Percentiles rank a stretch among this genome's conserved stretches.
Evolutionary conservation across 2,329 filamentous ascomycete species (phyloP).

Genomic region (Exophiala phaeomuriformis): DNA sequence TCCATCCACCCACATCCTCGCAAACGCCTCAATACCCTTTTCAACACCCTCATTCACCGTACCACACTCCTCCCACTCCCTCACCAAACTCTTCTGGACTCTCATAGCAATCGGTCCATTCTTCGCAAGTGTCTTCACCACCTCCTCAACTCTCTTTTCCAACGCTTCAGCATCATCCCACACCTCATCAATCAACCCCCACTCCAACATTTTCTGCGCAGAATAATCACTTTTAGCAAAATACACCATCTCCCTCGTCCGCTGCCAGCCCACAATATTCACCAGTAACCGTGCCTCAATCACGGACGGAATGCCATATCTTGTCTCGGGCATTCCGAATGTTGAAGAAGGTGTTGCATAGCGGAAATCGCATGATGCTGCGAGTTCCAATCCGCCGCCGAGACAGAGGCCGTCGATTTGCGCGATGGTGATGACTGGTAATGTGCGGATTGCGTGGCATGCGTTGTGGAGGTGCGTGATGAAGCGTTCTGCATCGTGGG

Average conservation of each 20-base stretch:
- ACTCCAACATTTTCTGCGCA: neutral
- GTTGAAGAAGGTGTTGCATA: constrained; percentile 7
- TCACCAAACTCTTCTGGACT: constrained; percentile 21
- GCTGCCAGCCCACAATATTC: constrained; percentile 26
- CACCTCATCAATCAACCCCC: constrained; percentile 19
- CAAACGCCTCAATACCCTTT: constrained; percentile 29
- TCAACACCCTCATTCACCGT: constrained; percentile 25
- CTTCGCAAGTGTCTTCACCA: neutral
- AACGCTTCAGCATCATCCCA: neutral
- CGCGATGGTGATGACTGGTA: constrained; percentile 5
- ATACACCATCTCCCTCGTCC: constrained; percentile 20
- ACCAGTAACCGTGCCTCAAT: constrained; percentile 22
- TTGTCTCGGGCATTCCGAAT: constrained; percentile 25
- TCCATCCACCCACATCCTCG: constrained; percentile 12
- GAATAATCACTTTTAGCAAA: constrained; percentile 5
- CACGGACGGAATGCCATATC: constrained; percentile 22
- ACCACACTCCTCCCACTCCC: constrained; percentile 28
- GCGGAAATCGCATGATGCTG: constrained; percentile 25
- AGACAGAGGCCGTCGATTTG: constrained; percentile 5
- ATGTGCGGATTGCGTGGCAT: constrained; percentile 15
- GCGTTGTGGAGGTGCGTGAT: constrained; percentile 29
- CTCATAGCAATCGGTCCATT: constrained; percentile 11
- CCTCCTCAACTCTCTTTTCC: neutral
- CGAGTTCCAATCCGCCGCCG: constrained; percentile 20
- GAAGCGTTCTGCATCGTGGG: constrained; percentile 33